Conservation (phyloP, 2,329 filamentous ascomycete genomes). For the Fusarium armeniacum region DNA sequence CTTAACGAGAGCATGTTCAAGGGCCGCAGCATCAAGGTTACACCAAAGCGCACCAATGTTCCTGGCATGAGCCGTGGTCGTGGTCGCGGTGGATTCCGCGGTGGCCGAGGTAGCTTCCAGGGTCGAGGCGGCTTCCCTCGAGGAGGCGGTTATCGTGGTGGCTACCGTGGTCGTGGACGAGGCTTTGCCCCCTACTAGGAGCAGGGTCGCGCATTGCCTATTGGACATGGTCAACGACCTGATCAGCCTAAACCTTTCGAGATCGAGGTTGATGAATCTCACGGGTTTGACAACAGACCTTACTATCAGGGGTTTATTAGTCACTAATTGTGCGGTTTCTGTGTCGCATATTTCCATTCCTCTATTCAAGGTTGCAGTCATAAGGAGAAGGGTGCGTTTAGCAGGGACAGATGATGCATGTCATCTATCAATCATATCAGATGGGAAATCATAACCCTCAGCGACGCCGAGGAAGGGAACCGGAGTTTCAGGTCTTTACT, state of each 20-base stretch:
- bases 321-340: slow-evolving; percentile 16
- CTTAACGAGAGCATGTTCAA: slow-evolving; percentile 97
- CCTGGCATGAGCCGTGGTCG: slow-evolving; percentile 92
- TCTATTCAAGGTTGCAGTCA: slow-evolving; percentile 23
- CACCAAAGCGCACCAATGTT: slow-evolving; percentile 94
- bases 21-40: slow-evolving; percentile 94
- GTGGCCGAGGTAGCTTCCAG: slow-evolving; percentile 66
- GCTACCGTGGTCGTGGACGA: slow-evolving; percentile 75
- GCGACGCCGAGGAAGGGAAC: slow-evolving; percentile 31
- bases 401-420: slow-evolving; percentile 39
- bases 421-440: slow-evolving; percentile 38
- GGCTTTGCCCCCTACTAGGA: slow-evolving; percentile 75
- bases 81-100: slow-evolving; percentile 53
- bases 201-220: slow-evolving; percentile 51
- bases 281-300: slow-evolving; percentile 33
- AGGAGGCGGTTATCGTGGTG: slow-evolving; percentile 72
- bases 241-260: slow-evolving; percentile 44
- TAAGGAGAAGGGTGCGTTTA: slow-evolving; percentile 45
- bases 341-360: slow-evolving; percentile 22
- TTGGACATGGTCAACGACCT: slow-evolving; percentile 36
- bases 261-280: slow-evolving; percentile 47
- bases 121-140: slow-evolving; percentile 67
- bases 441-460: slow-evolving; percentile 35
- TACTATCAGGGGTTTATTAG: slow-evolving; percentile 26
- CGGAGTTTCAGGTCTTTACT: slow-evolving; percentile 48